Conservation (phyloP, 106 monocot species). For the Platanthera guangdongensis region DNA sequence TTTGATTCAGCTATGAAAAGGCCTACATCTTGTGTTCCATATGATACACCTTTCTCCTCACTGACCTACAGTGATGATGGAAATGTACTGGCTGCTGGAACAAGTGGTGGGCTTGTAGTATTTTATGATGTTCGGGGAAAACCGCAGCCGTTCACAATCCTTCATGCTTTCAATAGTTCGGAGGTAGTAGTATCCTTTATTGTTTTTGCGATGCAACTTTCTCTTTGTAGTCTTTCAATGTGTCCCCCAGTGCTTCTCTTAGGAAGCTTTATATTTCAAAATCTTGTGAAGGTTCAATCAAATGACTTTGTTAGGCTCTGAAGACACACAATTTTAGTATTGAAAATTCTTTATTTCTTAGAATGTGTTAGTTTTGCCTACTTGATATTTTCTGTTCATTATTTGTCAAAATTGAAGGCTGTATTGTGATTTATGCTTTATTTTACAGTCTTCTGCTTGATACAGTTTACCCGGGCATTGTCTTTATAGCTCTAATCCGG, state of each 20-base stretch:
- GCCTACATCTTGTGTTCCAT: constrained; percentile 46
- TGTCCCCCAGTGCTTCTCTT: not conserved
- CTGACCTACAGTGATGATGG: constrained; percentile 84
- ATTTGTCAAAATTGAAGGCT: not conserved
- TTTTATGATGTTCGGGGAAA: constrained; percentile 92
- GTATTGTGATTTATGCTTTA: not conserved
- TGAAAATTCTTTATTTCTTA: not conserved
- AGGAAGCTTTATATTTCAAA: too few species aligned
- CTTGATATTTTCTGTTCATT: not conserved
- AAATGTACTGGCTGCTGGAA: constrained; percentile 75
- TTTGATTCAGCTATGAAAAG: constrained; percentile 60
- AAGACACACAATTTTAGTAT: not conserved
- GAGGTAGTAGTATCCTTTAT: constrained; percentile 46
- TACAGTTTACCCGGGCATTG: not conserved
- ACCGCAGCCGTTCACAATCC: constrained; percentile 74
- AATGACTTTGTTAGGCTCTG: not conserved
- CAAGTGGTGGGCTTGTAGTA: constrained; percentile 75
- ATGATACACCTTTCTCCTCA: constrained; percentile 82
- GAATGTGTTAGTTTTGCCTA: not conserved
- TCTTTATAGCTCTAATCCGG: not conserved
- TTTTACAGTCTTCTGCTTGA: not conserved
- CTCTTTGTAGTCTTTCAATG: not conserved
- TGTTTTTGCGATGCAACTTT: not conserved
- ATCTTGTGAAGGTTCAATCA: not conserved
- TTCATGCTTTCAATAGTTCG: constrained; percentile 76